Conservation (phyloP, 106 monocot species). For the Triglochin maritima region DNA sequence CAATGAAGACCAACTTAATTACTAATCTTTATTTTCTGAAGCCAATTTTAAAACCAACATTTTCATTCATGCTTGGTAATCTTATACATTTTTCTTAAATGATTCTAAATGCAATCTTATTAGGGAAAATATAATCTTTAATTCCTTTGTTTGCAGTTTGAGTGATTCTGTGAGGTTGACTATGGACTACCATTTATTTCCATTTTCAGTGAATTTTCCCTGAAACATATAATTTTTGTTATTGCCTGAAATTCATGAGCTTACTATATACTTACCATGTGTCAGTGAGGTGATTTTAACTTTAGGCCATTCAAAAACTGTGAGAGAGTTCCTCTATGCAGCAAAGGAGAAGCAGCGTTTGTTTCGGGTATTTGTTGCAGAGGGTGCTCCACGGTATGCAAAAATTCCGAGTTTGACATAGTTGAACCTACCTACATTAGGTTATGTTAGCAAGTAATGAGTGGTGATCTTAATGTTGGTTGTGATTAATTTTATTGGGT, state of each 20-base stretch:
- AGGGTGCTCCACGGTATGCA: constrained; percentile 89
- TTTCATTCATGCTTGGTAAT: too few species aligned
- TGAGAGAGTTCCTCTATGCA: constrained; percentile 90
- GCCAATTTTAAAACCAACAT: too few species aligned
- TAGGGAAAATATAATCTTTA: too few species aligned
- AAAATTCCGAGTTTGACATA: not conserved
- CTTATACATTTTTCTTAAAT: too few species aligned
- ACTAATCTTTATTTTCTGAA: too few species aligned
- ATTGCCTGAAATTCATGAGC: not conserved
- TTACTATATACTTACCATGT: not conserved
- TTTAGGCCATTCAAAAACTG: constrained; percentile 87
- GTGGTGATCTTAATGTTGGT: not conserved
- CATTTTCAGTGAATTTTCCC: too few species aligned
- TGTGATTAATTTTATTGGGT: not conserved
- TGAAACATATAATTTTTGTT: too few species aligned
- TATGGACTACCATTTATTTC: too few species aligned
- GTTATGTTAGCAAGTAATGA: not conserved
- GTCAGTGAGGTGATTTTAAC: constrained; percentile 93
- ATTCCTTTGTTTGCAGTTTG: too few species aligned
- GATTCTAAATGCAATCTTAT: too few species aligned
- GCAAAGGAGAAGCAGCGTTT: constrained; percentile 91
- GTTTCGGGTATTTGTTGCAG: constrained; percentile 92
- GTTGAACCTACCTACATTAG: not conserved
- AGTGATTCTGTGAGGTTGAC: too few species aligned
- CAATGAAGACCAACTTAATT: too few species aligned